Evolutionary conservation across 2,329 filamentous ascomycete genomes (phyloP), one percentile per base, ranked within the genome.

Genomic region (Didymella glomerata): DNA sequence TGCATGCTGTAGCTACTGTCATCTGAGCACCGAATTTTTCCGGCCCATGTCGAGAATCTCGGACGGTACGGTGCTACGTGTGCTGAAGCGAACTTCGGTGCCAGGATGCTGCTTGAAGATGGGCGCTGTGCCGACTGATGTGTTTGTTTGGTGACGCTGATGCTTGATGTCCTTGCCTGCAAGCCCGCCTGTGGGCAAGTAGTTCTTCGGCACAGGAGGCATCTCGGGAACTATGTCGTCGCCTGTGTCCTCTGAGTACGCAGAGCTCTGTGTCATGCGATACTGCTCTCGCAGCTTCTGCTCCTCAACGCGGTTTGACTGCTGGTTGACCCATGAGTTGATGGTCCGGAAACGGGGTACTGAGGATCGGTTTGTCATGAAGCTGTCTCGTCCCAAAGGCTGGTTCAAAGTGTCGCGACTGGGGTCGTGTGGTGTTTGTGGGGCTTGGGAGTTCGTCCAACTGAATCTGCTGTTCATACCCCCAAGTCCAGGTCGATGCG

Each of bases 271-370:
- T 4, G 72, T 76, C 53, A 72, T 66, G 36, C 74, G 72, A 51
- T 72, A 72, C 41, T 76, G 71, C 20, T 77, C 70, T 38, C 69
- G 73, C 18, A 78, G 64, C 49, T 72, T 71, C 55, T 73, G 70
- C 46, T 72, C 73, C 56, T 77, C 76, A 18, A 78, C 62, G 8
- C 74, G 74, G 48, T 70, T 74, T 1, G 77, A 68, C 54, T 79
- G 77, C 44, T 78, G 71, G 53, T 76, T 74, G 13, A 79, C 77
- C 77, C 77, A 79, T 1, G 70, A 75, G 63, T 79, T 74, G 36
- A 79, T 69, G 24, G 77, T 78, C 49, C 77, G 75, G 68, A 78
- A 79, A 28, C 77, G 75, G 1, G 76, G 70, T 7, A 77, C 69
- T 0, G 73, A 77, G 7, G 75, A 76, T 14, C 72, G 72, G 6